Evolutionary conservation across 495 filamentous ascomycete species (phyloP).

Genomic region (Xylaria sp.): DNA sequence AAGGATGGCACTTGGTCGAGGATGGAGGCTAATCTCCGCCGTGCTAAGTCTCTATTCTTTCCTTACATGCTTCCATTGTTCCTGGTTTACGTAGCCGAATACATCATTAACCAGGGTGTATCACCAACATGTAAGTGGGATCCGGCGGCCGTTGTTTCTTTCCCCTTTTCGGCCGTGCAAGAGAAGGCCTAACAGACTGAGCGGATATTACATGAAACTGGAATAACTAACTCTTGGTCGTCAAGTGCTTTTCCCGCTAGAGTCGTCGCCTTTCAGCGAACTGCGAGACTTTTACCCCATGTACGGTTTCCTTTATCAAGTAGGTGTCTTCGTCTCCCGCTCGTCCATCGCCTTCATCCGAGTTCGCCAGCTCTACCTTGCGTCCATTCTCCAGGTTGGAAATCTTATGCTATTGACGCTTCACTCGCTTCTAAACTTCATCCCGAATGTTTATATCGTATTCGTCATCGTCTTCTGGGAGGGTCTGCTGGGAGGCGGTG

Average conservation of each 20-base stretch:
- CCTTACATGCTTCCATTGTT: conserved; percentile 86
- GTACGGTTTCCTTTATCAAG: conserved; percentile 90
- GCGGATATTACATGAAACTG: neutral
- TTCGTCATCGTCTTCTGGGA: conserved; percentile 95
- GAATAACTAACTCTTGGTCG: conserved; percentile 1
- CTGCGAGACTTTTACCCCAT: conserved; percentile 90
- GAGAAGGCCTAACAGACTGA: neutral
- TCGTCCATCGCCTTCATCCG: conserved; percentile 88
- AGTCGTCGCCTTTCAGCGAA: conserved; percentile 74
- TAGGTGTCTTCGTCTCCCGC: conserved; percentile 91
- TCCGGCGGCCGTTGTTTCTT: neutral
- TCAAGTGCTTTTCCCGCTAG: conserved; percentile 84
- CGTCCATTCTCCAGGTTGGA: conserved; percentile 79
- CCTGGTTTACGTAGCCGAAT: conserved; percentile 93
- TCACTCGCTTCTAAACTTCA: conserved; percentile 77
- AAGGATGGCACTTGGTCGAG: conserved; percentile 34
- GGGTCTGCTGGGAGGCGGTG: conserved; percentile 84
- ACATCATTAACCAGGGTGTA: conserved; percentile 95
- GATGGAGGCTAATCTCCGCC: conserved; percentile 56
- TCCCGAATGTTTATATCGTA: conserved; percentile 82
- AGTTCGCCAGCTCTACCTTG: conserved; percentile 79
- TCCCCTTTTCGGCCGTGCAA: neutral
- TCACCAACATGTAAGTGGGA: conserved; percentile 66
- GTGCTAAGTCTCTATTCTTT: conserved; percentile 53
- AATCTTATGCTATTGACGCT: conserved; percentile 78